These are phyloP conservation scores for Boletus nobilissimus DNA, from an alignment of 1,284 basidiomycete species.

Conservation along the genomic window DNA sequence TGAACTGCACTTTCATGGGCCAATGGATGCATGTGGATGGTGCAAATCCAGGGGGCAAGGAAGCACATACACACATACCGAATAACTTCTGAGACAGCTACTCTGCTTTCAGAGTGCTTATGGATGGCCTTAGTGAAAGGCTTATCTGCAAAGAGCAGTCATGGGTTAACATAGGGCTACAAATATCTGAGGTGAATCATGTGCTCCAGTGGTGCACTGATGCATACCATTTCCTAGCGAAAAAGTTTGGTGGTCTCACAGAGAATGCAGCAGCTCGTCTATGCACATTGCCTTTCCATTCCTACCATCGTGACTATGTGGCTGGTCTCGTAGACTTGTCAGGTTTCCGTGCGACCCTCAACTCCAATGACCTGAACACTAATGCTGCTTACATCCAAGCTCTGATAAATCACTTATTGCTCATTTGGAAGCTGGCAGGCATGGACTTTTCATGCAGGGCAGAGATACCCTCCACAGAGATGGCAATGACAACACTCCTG, in stretches of 20 bases:
- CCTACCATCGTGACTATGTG: conserved; percentile 15
- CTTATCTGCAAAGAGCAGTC: neutral
- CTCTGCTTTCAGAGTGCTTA: too few species aligned
- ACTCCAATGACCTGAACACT: neutral
- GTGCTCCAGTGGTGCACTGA: conserved; percentile 24
- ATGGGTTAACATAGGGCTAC: conserved; percentile 19
- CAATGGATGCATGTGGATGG: conserved; percentile 19
- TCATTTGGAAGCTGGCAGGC: conserved; percentile 21
- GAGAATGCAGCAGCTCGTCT: neutral
- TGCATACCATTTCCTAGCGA: conserved; percentile 12
- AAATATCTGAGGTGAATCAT: conserved; percentile 9
- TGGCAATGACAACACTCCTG: neutral
- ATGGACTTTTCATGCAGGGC: conserved; percentile 21
- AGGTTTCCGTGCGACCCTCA: conserved; percentile 14
- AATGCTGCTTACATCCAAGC: conserved; percentile 11
- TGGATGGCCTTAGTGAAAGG: neutral
- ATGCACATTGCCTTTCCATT: conserved; percentile 1
- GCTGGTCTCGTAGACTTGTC: conserved; percentile 12
- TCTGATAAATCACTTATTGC: conserved; percentile 18
- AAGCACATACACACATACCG: conserved; percentile 12
- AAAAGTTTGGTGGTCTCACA: too few species aligned
- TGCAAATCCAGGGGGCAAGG: conserved; percentile 24
- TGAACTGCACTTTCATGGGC: conserved; percentile 10
- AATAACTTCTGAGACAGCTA: too few species aligned
- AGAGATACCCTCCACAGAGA: conserved; percentile 10